Conservation (phyloP, 352 stramenopile genomes). For the Globisporangium abappressorium region DNA sequence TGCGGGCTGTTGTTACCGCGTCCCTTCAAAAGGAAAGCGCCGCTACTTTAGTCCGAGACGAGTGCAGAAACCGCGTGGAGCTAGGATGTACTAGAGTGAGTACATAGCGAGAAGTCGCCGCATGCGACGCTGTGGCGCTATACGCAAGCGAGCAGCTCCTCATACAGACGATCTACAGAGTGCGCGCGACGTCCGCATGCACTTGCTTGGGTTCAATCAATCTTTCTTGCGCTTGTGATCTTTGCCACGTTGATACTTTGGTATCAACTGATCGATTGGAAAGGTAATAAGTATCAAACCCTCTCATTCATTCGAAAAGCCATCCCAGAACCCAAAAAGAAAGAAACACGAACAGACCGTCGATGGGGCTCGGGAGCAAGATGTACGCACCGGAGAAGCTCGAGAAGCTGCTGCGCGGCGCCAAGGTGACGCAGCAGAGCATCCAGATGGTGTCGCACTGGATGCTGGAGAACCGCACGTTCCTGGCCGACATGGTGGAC, state of each 20-base stretch:
- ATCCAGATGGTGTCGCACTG: conserved; percentile 79
- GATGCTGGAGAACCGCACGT: conserved; percentile 66
- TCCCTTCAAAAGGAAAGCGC: no score
- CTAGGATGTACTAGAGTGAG: no score
- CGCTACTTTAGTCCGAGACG: no score
- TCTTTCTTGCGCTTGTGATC: no score
- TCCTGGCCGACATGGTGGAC: conserved; percentile 57
- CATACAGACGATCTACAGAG: no score
- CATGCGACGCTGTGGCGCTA: no score
- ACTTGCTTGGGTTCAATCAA: no score
- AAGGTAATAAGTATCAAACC: background rate
- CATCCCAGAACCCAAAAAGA: background rate
- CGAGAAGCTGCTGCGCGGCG: conserved; percentile 55
- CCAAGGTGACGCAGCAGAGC: conserved; percentile 79
- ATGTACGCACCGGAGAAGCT: conserved; percentile 60
- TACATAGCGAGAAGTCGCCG: no score
- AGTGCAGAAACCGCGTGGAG: no score
- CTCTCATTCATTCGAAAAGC: background rate
- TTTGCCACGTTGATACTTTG: background rate
- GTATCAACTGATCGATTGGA: background rate
- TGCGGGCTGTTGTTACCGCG: no score
- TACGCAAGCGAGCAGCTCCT: no score
- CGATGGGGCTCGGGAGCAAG: conserved; percentile 16
- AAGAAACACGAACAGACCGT: background rate
- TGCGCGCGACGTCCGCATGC: no score